phyloP scores from a whole-genome alignment of 495 filamentous ascomycete species.

The Neurospora sp. region DNA sequence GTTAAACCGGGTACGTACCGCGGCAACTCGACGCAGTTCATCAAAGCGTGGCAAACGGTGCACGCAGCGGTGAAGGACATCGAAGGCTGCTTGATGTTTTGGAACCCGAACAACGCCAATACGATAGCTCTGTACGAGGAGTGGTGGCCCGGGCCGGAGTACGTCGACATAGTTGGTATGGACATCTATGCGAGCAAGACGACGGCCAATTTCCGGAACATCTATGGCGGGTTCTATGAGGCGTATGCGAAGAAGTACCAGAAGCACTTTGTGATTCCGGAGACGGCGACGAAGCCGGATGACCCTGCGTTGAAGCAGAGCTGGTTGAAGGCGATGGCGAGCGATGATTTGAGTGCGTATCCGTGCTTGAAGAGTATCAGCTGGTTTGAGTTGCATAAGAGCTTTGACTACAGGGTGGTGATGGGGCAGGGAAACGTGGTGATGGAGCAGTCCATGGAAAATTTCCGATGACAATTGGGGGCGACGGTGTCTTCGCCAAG shows the following conservation, averaged over 20 bases:
- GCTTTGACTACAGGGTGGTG: slow-evolving; percentile 4
- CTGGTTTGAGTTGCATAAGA: slow-evolving; percentile 8
- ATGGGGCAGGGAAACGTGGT: slow-evolving; percentile 1
- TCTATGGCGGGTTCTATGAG: slow-evolving; percentile 5
- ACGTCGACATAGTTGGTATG: slow-evolving; percentile 10
- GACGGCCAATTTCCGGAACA: slow-evolving; percentile 1
- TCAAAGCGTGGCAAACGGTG: slow-evolving; percentile 4
- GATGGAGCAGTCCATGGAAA: background rate
- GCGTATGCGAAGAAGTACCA: slow-evolving; percentile 1
- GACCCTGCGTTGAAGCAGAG: background rate
- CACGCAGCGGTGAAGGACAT: background rate
- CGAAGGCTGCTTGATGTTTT: slow-evolving; percentile 2
- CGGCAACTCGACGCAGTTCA: slow-evolving; percentile 4
- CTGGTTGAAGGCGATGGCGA: slow-evolving; percentile 6
- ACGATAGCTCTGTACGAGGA: background rate
- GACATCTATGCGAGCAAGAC: slow-evolving; percentile 1
- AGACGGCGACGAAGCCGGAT: slow-evolving; percentile 6
- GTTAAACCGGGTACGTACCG: slow-evolving; percentile 2
- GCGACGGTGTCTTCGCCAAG: background rate
- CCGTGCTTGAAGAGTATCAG: slow-evolving; percentile 6
- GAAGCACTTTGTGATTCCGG: slow-evolving; percentile 4
- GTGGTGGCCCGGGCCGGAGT: slow-evolving; percentile 6
- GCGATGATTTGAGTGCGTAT: background rate
- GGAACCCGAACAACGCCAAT: slow-evolving; percentile 4
- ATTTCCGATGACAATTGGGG: background rate